Evolutionary conservation across 2,329 filamentous ascomycete genomes (phyloP).

Genomic region (Penicillium sp.): DNA sequence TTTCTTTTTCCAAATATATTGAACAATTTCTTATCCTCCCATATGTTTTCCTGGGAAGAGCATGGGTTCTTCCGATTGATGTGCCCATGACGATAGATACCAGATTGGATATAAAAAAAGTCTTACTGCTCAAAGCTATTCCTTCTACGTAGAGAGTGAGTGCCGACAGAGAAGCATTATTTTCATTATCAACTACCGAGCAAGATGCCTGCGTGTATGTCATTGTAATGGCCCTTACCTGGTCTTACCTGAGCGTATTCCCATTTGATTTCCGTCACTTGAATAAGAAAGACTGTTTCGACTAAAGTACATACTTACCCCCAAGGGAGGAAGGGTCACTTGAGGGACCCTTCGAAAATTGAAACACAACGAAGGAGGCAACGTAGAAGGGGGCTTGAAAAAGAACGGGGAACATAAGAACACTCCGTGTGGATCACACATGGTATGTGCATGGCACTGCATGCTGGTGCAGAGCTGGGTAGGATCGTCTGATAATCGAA

Average conservation of each 20-base stretch:
- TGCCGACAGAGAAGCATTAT: neutral
- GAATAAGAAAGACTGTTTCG: constrained; percentile 25
- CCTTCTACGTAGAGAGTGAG: neutral
- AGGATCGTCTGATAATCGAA: neutral
- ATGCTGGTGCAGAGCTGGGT: neutral
- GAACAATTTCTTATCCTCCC: constrained; percentile 23
- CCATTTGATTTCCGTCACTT: constrained; percentile 20
- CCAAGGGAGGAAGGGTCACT: constrained; percentile 26
- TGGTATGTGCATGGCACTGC: constrained; percentile 1
- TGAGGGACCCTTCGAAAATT: constrained; percentile 32
- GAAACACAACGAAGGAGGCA: constrained; percentile 28
- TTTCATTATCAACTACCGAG: constrained; percentile 16
- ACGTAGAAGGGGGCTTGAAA: constrained; percentile 27
- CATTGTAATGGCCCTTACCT: constrained; percentile 42
- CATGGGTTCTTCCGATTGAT: constrained; percentile 29
- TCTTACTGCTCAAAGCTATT: constrained; percentile 2
- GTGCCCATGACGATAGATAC: constrained; percentile 38
- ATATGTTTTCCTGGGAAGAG: constrained; percentile 19
- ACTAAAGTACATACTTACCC: constrained; percentile 51
- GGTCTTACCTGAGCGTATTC: constrained; percentile 44
- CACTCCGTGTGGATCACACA: constrained; percentile 10
- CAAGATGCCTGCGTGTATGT: constrained; percentile 27
- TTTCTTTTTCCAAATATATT: constrained; percentile 28
- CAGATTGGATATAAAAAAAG: constrained; percentile 30
- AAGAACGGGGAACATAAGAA: constrained; percentile 29